Evolutionary conservation across 2,329 filamentous ascomycete species (phyloP).

Genomic region (Sordariomycetes sp.): DNA sequence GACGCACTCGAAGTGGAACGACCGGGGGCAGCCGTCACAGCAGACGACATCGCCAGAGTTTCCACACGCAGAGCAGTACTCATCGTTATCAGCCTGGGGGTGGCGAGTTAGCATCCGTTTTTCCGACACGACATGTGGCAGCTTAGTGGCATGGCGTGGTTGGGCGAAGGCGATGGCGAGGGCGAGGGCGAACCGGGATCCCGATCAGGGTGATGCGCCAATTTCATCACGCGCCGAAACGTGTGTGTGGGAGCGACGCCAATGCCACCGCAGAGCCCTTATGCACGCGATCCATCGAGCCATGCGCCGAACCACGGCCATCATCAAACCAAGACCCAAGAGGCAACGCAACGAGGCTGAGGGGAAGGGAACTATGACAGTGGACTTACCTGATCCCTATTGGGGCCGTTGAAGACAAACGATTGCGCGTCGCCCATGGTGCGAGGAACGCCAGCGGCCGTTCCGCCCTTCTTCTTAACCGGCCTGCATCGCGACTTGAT

Average conservation of each 20-base stretch:
- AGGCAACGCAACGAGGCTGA: too few species aligned
- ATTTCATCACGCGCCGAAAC: conserved; percentile 6
- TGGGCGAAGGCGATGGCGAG: conserved; percentile 5
- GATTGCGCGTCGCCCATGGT: conserved; percentile 55
- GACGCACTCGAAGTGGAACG: conserved; percentile 84
- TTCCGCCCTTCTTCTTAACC: conserved; percentile 61
- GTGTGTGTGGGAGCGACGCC: conserved; percentile 1
- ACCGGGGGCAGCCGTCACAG: conserved; percentile 84
- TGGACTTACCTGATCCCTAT: conserved; percentile 42
- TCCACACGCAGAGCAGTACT: conserved; percentile 80
- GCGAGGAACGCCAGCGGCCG: conserved; percentile 59
- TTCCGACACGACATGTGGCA: conserved; percentile 8
- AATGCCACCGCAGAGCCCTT: not conserved
- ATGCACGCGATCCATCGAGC: conserved; percentile 1
- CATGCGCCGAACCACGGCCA: not conserved
- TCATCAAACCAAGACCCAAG: too few species aligned
- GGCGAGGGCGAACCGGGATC: conserved; percentile 2
- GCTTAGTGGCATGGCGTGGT: not conserved
- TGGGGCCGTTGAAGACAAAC: conserved; percentile 47
- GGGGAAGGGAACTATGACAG: not conserved
- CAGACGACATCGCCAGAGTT: conserved; percentile 80
- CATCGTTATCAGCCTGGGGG: conserved; percentile 61
- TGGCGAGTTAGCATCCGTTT: conserved; percentile 20
- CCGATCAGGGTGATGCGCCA: conserved; percentile 6
- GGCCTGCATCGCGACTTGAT: conserved; percentile 47